phyloP scores from a whole-genome alignment of 2,329 filamentous ascomycete genomes.

The Mycosphaerella sp. region DNA sequence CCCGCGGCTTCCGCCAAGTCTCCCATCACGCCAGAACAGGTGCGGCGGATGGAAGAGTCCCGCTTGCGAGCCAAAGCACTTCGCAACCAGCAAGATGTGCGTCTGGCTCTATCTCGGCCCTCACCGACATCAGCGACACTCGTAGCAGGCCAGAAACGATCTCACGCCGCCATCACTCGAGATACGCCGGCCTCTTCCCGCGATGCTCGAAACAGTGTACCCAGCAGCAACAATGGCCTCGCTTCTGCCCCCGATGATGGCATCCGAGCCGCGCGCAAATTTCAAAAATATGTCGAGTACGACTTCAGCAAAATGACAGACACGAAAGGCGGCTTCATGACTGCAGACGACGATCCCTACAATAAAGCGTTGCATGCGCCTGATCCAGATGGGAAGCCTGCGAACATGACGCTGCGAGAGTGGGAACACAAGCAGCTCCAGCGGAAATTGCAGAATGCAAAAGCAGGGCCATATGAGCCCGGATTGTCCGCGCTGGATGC shows the following conservation, averaged over 20 bases:
- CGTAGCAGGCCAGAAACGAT: slow-evolving; percentile 65
- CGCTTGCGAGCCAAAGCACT: slow-evolving; percentile 83
- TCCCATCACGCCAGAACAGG: slow-evolving; percentile 56
- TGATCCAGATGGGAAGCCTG: slow-evolving; percentile 58
- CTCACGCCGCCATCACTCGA: slow-evolving; percentile 54
- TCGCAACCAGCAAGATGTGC: slow-evolving; percentile 65
- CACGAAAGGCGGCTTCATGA: slow-evolving; percentile 91
- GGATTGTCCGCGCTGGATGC: slow-evolving; percentile 67
- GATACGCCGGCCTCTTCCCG: slow-evolving; percentile 56
- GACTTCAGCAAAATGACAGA: slow-evolving; percentile 98
- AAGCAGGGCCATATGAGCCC: slow-evolving; percentile 80
- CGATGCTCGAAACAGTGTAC: slow-evolving; percentile 53
- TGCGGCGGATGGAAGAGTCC: slow-evolving; percentile 67
- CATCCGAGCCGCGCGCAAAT: slow-evolving; percentile 76
- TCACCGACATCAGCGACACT: slow-evolving; percentile 22
- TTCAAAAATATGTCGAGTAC: slow-evolving; percentile 92
- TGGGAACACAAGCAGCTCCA: slow-evolving; percentile 83
- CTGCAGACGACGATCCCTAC: slow-evolving; percentile 82
- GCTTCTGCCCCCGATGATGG: slow-evolving; percentile 41
- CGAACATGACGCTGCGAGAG: slow-evolving; percentile 81
- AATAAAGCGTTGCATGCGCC: slow-evolving; percentile 66
- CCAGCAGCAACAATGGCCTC: slow-evolving; percentile 30
- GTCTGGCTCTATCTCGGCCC: slow-evolving; percentile 32
- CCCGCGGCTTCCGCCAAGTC: slow-evolving; percentile 37
- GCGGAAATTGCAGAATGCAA: slow-evolving; percentile 63